A percentile compares a stretch with the other conserved stretches of the same genome.
Evolutionary conservation across 2,329 filamentous ascomycete species (phyloP).

Genomic region (Phoma sp.): DNA sequence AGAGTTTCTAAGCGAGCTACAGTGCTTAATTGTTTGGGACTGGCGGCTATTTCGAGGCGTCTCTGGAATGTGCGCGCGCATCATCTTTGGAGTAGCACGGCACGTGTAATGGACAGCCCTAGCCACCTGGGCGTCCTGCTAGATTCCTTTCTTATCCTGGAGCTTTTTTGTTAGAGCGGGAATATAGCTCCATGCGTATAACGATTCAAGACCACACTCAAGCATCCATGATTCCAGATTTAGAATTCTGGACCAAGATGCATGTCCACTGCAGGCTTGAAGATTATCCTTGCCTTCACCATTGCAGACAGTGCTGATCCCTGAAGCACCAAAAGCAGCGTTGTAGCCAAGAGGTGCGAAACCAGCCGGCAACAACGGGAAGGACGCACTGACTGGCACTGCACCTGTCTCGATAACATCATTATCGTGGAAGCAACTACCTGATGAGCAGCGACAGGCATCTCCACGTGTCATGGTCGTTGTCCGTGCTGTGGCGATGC

Average conservation of each 20-base stretch:
- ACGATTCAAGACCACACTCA: background rate
- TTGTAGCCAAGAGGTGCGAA: conserved; percentile 12
- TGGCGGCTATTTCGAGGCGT: conserved; percentile 6
- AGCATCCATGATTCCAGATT: background rate
- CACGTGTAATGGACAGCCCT: conserved; percentile 2
- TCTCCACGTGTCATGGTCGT: conserved; percentile 7
- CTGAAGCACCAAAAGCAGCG: conserved; percentile 17
- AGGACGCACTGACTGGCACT: conserved; percentile 8
- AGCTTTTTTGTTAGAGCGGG: background rate
- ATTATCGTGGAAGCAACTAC: background rate
- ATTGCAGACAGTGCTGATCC: conserved; percentile 1
- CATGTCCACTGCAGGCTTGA: background rate
- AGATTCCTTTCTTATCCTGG: conserved; percentile 1
- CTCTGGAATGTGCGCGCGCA: conserved; percentile 12
- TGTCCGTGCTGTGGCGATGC: conserved; percentile 9
- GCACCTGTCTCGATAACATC: conserved; percentile 1
- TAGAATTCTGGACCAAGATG: background rate
- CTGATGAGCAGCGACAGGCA: conserved; percentile 3
- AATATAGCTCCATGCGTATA: background rate
- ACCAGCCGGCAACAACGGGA: conserved; percentile 11
- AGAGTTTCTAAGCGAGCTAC: conserved; percentile 12
- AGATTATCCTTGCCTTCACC: background rate
- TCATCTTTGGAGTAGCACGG: conserved; percentile 10
- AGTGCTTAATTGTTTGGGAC: conserved; percentile 12
- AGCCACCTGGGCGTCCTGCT: background rate